A percentile compares a stretch with the other conserved stretches of the same genome.
Evolutionary conservation across 192 early-diverging fungal genomes (phyloP).

Genomic region (Mortierella alpina): DNA sequence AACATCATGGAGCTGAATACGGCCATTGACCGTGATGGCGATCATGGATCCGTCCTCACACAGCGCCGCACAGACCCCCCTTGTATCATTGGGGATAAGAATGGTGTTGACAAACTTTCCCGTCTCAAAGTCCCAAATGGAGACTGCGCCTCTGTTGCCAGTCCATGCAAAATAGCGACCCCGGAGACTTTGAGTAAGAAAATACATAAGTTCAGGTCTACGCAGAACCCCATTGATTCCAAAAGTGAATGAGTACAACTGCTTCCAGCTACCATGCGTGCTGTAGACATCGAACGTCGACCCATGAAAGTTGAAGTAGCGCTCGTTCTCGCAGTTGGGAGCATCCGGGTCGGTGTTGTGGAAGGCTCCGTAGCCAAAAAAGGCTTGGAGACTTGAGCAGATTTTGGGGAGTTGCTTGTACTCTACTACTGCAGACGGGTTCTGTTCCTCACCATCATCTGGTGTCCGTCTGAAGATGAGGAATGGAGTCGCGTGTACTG

Average conservation of each 20-base stretch:
- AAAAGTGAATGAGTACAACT: no score
- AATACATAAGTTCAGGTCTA: no score
- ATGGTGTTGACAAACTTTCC: slow-evolving; percentile 1
- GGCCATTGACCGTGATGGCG: neutral
- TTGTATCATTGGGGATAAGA: neutral
- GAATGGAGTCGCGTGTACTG: no score
- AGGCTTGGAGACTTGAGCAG: neutral
- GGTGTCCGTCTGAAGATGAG: no score
- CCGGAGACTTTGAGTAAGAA: neutral
- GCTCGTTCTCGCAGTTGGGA: no score
- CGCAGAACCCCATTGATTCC: no score
- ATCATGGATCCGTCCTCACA: neutral
- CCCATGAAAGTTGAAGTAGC: no score
- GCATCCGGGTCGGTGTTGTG: neutral
- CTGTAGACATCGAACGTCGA: no score
- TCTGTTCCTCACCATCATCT: no score
- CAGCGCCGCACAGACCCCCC: neutral
- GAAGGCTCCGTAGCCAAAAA: slow-evolving; percentile 1
- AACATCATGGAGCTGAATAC: neutral
- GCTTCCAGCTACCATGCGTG: no score
- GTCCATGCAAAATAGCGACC: slow-evolving; percentile 15
- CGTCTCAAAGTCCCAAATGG: slow-evolving; percentile 18
- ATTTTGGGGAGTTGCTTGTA: no score
- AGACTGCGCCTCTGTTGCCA: slow-evolving; percentile 4
- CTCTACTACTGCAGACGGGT: no score